A percentile compares a stretch with the other conserved stretches of the same genome.
Conservation (phyloP, 2,329 filamentous ascomycete species). For the Fusarium robinianum region DNA sequence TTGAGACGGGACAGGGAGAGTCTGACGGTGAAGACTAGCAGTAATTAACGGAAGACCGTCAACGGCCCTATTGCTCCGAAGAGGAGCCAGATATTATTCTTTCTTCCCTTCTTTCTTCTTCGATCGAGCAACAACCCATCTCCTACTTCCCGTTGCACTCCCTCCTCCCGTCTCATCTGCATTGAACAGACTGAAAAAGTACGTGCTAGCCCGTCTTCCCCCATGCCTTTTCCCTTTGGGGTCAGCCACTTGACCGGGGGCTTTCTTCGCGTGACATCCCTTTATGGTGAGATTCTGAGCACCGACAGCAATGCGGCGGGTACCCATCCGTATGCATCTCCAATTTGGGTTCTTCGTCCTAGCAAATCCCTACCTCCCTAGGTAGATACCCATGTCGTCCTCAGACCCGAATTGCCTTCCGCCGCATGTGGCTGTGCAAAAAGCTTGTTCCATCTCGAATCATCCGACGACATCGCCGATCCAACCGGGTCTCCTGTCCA, state of each 20-base stretch:
- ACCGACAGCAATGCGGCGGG: no score
- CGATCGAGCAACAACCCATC: slow-evolving; percentile 24
- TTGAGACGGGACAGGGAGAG: slow-evolving; percentile 21
- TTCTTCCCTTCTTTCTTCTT: slow-evolving; percentile 5
- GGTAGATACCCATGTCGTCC: slow-evolving; percentile 4
- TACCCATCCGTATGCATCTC: no score
- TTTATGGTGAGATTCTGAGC: slow-evolving; percentile 28
- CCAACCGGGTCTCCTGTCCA: no score
- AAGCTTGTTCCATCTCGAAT: slow-evolving; percentile 8
- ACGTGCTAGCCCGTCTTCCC: no score
- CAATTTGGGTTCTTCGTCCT: slow-evolving; percentile 4
- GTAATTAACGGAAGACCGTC: slow-evolving; percentile 15
- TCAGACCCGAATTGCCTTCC: slow-evolving; percentile 14
- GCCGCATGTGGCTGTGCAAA: slow-evolving; percentile 27
- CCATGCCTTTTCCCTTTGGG: slow-evolving; percentile 32
- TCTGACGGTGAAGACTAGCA: slow-evolving; percentile 4
- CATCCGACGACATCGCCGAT: no score
- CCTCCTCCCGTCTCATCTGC: slow-evolving; percentile 31
- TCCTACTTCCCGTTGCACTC: slow-evolving; percentile 25
- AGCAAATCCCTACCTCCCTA: slow-evolving; percentile 7
- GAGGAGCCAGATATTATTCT: neutral
- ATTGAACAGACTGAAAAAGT: slow-evolving; percentile 28
- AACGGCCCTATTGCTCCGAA: slow-evolving; percentile 13
- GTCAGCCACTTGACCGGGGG: slow-evolving; percentile 33
- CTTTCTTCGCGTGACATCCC: slow-evolving; percentile 19